Conservation (phyloP, 1,284 basidiomycete species). For the Anthracocystis setariae region DNA sequence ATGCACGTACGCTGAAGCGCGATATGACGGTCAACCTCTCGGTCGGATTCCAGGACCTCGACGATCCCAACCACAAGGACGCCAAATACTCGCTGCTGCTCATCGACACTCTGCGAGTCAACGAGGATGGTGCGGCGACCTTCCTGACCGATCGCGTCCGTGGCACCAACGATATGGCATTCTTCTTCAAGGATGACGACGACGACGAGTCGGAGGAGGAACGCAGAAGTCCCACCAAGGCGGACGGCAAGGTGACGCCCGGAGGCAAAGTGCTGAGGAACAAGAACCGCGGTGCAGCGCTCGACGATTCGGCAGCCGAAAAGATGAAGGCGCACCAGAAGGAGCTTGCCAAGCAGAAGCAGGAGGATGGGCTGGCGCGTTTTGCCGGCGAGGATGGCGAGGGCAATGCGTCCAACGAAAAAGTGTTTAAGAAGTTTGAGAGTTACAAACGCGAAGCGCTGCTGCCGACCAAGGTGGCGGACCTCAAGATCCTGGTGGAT, state of each 20-base stretch:
- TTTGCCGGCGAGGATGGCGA: conserved; percentile 75
- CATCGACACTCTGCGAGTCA: conserved; percentile 86
- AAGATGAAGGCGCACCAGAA: conserved; percentile 88
- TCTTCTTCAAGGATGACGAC: conserved; percentile 75
- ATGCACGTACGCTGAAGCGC: conserved; percentile 76
- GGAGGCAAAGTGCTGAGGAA: conserved; percentile 65
- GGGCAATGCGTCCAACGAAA: conserved; percentile 75
- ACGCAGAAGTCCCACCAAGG: conserved; percentile 43
- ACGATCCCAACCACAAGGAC: conserved; percentile 74
- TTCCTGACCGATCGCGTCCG: conserved; percentile 80
- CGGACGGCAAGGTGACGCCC: conserved; percentile 52
- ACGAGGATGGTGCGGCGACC: conserved; percentile 71
- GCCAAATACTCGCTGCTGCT: conserved; percentile 91
- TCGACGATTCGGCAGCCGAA: conserved; percentile 77
- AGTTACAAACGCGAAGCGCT: conserved; percentile 94
- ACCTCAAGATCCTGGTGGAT: conserved; percentile 84
- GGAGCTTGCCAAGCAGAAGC: conserved; percentile 82
- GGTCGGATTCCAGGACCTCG: conserved; percentile 83
- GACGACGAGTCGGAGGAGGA: conserved; percentile 50
- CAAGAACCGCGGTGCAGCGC: conserved; percentile 77
- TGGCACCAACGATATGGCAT: conserved; percentile 80
- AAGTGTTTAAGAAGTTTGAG: conserved; percentile 88
- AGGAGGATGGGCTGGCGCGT: conserved; percentile 82
- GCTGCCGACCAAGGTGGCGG: conserved; percentile 73
- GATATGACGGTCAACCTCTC: conserved; percentile 88